Percentiles rank a stretch among this genome's conserved stretches.
Evolutionary conservation across 441 rosid genomes (phyloP).

Genomic region (Jatropha multifida): DNA sequence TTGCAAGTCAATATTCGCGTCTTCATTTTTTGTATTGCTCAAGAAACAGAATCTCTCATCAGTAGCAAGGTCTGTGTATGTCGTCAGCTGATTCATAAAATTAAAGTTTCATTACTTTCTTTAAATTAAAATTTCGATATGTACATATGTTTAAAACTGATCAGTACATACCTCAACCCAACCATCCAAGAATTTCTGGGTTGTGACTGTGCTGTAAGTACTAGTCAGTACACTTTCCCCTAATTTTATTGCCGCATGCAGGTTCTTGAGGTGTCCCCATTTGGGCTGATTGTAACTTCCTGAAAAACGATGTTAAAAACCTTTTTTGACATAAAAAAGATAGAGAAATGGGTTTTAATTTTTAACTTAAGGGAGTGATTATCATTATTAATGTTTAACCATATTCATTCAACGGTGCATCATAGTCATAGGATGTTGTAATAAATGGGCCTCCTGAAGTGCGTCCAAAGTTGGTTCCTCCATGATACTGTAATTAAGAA

Average conservation of each 20-base stretch:
- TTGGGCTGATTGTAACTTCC: conserved; percentile 84
- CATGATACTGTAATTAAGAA: conserved; percentile 55
- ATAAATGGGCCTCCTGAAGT: conserved; percentile 89
- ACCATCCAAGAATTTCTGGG: conserved; percentile 41
- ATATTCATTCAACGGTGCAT: conserved; percentile 91
- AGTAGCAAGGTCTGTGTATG: conserved; percentile 49
- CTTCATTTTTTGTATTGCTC: conserved; percentile 57
- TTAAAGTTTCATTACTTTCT: neutral
- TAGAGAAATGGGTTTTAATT: no score
- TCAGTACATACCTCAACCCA: conserved; percentile 19
- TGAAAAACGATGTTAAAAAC: conserved; percentile 14
- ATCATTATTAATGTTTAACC: conserved; percentile 36
- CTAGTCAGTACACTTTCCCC: conserved; percentile 61
- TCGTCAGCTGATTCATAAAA: conserved; percentile 48
- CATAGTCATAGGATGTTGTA: conserved; percentile 82
- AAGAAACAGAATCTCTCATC: conserved; percentile 70
- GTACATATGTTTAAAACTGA: no score
- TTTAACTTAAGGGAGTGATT: neutral
- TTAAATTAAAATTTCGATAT: no score
- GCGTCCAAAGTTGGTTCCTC: conserved; percentile 94
- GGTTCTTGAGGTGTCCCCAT: conserved; percentile 79
- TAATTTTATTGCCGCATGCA: conserved; percentile 67
- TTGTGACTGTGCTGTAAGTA: conserved; percentile 39
- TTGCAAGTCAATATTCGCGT: conserved; percentile 59
- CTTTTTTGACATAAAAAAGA: no score